Percentiles rank a stretch among this genome's conserved stretches.
These are phyloP conservation scores for Trichocladium uniseriatum DNA, from an alignment of 495 filamentous ascomycete genomes.

Conservation along the genomic window DNA sequence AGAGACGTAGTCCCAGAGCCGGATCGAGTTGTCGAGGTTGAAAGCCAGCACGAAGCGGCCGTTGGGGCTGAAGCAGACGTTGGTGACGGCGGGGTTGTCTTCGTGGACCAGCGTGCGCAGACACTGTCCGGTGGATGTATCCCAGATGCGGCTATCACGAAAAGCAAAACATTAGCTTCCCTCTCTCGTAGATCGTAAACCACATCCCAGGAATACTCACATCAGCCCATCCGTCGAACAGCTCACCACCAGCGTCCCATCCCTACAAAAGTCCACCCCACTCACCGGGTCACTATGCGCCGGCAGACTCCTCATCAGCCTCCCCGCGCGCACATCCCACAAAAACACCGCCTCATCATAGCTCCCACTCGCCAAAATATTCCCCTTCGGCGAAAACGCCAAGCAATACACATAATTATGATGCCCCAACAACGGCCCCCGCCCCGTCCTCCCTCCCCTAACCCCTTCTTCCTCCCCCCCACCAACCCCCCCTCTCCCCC, in stretches of 20 bases:
- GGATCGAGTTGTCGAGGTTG: conserved; percentile 79
- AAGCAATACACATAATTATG: conserved; percentile 93
- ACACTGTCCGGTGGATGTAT: conserved; percentile 91
- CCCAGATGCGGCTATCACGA: conserved; percentile 67
- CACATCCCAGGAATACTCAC: conserved; percentile 27
- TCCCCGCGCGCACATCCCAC: conserved; percentile 84
- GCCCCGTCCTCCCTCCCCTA: conserved; percentile 24
- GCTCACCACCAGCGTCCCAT: conserved; percentile 83
- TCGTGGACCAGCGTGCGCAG: conserved; percentile 90
- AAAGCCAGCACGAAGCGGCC: conserved; percentile 86
- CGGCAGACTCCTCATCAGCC: conserved; percentile 79
- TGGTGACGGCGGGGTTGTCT: conserved; percentile 87
- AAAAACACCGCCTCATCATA: conserved; percentile 96
- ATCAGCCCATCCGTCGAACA: conserved; percentile 88
- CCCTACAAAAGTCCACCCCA: conserved; percentile 84
- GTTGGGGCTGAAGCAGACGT: conserved; percentile 86
- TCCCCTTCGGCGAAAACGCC: conserved; percentile 91
- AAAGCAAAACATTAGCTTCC: not conserved
- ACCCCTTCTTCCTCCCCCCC: not conserved
- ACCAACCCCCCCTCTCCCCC: not conserved
- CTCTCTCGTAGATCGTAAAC: not conserved
- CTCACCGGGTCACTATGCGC: conserved; percentile 92
- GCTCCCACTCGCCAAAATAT: conserved; percentile 86
- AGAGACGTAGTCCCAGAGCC: conserved; percentile 89
- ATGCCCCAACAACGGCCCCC: conserved; percentile 65